Evolutionary conservation across 441 rosid genomes (phyloP).

Genomic region (Manihot esculenta): DNA sequence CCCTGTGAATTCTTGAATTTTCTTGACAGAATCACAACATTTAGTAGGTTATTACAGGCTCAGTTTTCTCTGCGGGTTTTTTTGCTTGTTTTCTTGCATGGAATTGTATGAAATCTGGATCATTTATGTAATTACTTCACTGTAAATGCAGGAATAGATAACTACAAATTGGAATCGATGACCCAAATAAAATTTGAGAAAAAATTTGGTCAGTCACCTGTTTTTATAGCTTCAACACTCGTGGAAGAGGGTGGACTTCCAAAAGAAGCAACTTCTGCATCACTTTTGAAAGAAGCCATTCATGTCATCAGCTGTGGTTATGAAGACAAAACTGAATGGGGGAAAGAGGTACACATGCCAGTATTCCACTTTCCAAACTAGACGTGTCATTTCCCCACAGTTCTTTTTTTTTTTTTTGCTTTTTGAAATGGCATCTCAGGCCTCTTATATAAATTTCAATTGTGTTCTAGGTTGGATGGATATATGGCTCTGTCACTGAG

Average conservation of each 20-base stretch:
- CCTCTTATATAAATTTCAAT: neutral
- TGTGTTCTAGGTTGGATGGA: conserved; percentile 83
- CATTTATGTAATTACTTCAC: neutral
- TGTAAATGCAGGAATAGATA: conserved; percentile 47
- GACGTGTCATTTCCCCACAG: neutral
- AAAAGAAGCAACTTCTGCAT: conserved; percentile 68
- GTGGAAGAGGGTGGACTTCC: conserved; percentile 90
- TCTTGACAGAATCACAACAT: neutral
- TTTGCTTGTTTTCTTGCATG: neutral
- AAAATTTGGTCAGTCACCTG: conserved; percentile 90
- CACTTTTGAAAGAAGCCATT: conserved; percentile 92
- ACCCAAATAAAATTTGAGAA: conserved; percentile 80
- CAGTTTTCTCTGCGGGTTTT: neutral
- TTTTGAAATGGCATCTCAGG: conserved; percentile 10
- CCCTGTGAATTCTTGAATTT: neutral
- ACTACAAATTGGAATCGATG: conserved; percentile 54
- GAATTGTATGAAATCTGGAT: neutral
- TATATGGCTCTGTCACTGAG: conserved; percentile 95
- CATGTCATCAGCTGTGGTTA: conserved; percentile 98
- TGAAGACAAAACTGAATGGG: conserved; percentile 98
- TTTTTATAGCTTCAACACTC: conserved; percentile 75
- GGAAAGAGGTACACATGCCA: conserved; percentile 66
- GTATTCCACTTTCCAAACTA: neutral
- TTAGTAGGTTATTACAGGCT: neutral
- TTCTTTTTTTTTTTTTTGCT: neutral